These are phyloP conservation scores for Malassezia psittaci DNA, from an alignment of 1,284 basidiomycete species.

Conservation along the genomic window DNA sequence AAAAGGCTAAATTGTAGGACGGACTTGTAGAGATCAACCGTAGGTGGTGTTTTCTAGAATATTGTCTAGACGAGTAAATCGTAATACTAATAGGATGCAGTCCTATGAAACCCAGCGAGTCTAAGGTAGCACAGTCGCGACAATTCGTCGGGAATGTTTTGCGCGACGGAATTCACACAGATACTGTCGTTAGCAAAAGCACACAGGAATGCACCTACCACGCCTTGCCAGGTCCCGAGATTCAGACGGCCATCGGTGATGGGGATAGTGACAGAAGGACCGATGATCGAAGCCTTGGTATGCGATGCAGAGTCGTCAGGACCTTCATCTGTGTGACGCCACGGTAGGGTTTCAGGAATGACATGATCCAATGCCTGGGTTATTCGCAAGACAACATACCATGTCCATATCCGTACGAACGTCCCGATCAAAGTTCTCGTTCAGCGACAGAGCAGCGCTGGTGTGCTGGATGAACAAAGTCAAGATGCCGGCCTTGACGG, in stretches of 20 bases:
- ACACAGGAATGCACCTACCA: slow-evolving; percentile 7
- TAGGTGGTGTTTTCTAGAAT: too few species aligned
- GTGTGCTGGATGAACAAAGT: slow-evolving; percentile 68
- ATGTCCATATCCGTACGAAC: slow-evolving; percentile 51
- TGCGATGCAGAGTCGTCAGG: slow-evolving; percentile 57
- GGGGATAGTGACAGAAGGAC: slow-evolving; percentile 69
- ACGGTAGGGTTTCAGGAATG: slow-evolving; percentile 74
- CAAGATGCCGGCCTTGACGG: slow-evolving; percentile 54
- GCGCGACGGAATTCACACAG: slow-evolving; percentile 66
- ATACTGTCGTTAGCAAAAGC: slow-evolving; percentile 50
- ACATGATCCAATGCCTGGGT: slow-evolving; percentile 57
- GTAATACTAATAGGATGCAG: too few species aligned
- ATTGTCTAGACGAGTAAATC: too few species aligned
- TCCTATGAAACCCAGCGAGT: neutral
- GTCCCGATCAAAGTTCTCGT: slow-evolving; percentile 73
- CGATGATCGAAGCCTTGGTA: slow-evolving; percentile 74
- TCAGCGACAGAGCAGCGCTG: slow-evolving; percentile 73
- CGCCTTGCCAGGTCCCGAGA: slow-evolving; percentile 83
- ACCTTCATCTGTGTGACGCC: slow-evolving; percentile 78
- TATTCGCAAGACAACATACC: slow-evolving; percentile 22
- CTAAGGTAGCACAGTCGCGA: slow-evolving; percentile 64
- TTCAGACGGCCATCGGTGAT: slow-evolving; percentile 72
- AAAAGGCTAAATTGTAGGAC: slow-evolving; percentile 25
- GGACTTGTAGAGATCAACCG: neutral
- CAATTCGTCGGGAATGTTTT: slow-evolving; percentile 60